phyloP scores from a whole-genome alignment of 257 asterid species.

The Solanum lycopersicoides region DNA sequence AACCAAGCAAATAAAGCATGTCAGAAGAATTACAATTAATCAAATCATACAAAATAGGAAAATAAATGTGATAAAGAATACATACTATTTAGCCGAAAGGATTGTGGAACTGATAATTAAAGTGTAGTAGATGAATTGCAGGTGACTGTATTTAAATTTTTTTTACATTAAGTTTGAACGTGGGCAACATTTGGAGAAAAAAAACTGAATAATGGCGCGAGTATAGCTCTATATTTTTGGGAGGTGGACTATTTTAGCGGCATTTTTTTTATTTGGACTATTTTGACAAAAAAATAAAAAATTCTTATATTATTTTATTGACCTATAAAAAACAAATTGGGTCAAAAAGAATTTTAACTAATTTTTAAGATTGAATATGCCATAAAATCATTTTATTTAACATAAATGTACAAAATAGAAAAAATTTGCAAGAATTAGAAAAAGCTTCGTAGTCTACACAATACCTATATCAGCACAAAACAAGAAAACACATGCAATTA shows the following conservation, averaged over 20 bases:
- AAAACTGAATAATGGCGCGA: neutral
- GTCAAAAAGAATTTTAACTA: neutral
- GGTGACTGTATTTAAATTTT: neutral
- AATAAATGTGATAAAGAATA: neutral
- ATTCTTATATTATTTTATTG: neutral
- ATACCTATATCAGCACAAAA: too few species aligned
- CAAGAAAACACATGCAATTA: neutral
- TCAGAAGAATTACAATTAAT: too few species aligned
- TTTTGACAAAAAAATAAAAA: too few species aligned
- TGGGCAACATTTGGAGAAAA: neutral
- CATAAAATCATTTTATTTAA: neutral
- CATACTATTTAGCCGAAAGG: neutral
- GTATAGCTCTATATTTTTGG: neutral
- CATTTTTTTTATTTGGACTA: too few species aligned
- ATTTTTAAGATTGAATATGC: neutral
- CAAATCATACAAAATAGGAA: neutral
- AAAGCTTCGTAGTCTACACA: neutral
- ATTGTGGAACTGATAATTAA: neutral
- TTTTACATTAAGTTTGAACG: neutral
- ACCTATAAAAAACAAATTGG: neutral
- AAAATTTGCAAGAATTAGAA: neutral
- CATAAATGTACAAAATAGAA: neutral
- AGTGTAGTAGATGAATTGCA: neutral
- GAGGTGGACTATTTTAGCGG: neutral
- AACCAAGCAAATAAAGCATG: too few species aligned